phyloP scores from a whole-genome alignment of 164 flowering plant species.

The Aristolochia fimbriata region DNA sequence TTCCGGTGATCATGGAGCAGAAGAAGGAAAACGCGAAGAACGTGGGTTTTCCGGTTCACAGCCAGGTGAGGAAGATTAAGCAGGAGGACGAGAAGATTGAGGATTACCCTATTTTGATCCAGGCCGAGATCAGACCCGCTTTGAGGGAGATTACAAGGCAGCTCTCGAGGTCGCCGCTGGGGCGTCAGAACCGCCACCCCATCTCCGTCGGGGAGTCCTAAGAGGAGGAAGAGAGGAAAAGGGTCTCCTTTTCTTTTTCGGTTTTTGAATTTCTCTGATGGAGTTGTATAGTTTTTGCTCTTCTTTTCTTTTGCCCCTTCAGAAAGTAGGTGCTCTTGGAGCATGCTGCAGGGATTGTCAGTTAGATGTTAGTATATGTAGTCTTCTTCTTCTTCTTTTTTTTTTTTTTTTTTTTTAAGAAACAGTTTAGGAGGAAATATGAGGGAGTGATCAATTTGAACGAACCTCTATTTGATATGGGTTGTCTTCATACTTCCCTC shows the following conservation, averaged over 20 bases:
- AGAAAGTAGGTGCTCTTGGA: too few relatives aligned
- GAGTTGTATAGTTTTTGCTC: conserved; percentile 1
- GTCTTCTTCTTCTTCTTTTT: too few relatives aligned
- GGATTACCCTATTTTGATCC: conserved; percentile 22
- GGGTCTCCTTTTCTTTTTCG: conserved; percentile 1
- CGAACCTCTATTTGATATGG: too few relatives aligned
- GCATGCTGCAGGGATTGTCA: too few relatives aligned
- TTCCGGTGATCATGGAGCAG: not conserved
- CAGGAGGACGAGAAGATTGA: conserved; percentile 47
- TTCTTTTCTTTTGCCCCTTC: not conserved
- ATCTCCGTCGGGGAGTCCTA: conserved; percentile 39
- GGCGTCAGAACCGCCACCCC: conserved; percentile 36
- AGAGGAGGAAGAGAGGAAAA: not conserved
- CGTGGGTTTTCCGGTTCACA: conserved; percentile 28
- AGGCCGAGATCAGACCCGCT: conserved; percentile 21
- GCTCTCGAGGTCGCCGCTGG: conserved; percentile 53
- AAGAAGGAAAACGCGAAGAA: conserved; percentile 1
- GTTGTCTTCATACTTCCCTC: too few relatives aligned
- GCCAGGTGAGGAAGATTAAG: conserved; percentile 63
- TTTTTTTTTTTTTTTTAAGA: too few relatives aligned
- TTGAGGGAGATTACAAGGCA: conserved; percentile 35
- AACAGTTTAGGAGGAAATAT: too few relatives aligned
- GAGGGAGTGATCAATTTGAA: too few relatives aligned
- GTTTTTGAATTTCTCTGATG: too few relatives aligned
- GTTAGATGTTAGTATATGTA: too few relatives aligned